A percentile compares a stretch with the other conserved stretches of the same genome.
Evolutionary conservation across 352 stramenopile genomes (phyloP).

Genomic region (Sclerospora graminicola): DNA sequence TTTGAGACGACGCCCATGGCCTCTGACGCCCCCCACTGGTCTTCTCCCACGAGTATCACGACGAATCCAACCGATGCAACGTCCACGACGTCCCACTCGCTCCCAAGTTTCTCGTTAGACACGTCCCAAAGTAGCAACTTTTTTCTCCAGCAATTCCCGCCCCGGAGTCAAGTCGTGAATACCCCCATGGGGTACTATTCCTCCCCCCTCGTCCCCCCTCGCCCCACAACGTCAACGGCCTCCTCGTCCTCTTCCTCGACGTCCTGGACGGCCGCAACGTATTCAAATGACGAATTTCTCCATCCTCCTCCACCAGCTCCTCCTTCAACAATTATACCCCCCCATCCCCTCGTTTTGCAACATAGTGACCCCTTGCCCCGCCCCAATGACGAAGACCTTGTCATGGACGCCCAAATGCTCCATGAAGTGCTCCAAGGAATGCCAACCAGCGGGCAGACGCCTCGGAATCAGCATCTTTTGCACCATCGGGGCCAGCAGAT

Average conservation of each 20-base stretch:
- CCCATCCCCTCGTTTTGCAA: conserved; percentile 20
- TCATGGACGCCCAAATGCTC: conserved; percentile 31
- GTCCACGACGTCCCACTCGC: conserved; percentile 9
- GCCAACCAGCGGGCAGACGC: conserved; percentile 11
- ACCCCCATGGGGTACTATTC: conserved; percentile 19
- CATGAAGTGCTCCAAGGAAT: conserved; percentile 30
- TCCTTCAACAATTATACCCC: conserved; percentile 1
- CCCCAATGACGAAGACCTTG: conserved; percentile 25
- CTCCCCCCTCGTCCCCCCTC: conserved; percentile 9
- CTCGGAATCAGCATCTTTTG: not conserved
- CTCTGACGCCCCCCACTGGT: conserved; percentile 6
- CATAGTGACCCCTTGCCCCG: conserved; percentile 16
- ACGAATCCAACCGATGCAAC: no score
- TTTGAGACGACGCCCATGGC: no score
- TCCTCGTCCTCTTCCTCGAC: not conserved
- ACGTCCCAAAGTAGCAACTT: no score
- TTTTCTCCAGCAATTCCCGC: no score
- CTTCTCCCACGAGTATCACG: conserved; percentile 27
- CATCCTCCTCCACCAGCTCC: conserved; percentile 2
- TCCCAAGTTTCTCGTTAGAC: conserved; percentile 21
- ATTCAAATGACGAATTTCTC: no score
- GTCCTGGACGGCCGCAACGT: no score
- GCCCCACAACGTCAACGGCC: conserved; percentile 5
- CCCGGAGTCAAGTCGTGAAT: conserved; percentile 10
- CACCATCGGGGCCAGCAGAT: conserved; percentile 13